Evolutionary conservation across 2,329 filamentous ascomycete genomes (phyloP).

Genomic region (Hypoxylon sp.): DNA sequence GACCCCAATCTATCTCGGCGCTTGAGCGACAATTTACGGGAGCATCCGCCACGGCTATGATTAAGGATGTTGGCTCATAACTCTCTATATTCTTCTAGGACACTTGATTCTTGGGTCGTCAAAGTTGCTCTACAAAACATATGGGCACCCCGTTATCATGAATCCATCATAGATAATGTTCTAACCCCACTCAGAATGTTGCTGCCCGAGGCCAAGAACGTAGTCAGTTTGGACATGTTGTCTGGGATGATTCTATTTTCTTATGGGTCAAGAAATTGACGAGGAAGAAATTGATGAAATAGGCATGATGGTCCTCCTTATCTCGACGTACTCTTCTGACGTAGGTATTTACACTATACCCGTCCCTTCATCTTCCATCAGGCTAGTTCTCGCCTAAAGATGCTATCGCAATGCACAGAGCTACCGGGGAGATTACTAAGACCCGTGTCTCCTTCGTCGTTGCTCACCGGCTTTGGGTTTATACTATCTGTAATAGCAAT

Average conservation of each 20-base stretch:
- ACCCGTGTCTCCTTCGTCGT: background rate
- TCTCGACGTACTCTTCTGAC: background rate
- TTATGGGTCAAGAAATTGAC: background rate
- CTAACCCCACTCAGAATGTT: conserved; percentile 2
- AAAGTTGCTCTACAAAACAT: background rate
- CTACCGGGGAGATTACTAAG: background rate
- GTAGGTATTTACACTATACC: background rate
- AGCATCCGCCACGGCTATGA: conserved; percentile 54
- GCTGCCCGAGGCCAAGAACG: background rate
- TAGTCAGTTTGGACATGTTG: background rate
- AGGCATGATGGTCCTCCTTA: background rate
- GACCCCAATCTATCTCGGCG: conserved; percentile 49
- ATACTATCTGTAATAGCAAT: background rate
- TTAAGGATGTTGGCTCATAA: background rate
- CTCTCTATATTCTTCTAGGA: background rate
- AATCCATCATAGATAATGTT: background rate
- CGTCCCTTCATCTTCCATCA: background rate
- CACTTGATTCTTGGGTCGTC: background rate
- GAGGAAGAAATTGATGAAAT: too few species aligned
- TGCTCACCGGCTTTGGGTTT: background rate
- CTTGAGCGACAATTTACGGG: conserved; percentile 53
- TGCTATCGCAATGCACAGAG: background rate
- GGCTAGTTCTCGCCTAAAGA: background rate
- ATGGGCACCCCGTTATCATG: background rate
- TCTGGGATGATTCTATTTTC: background rate